Base-by-base conservation (phyloP, 106 monocot species). In the Agapanthus africanus region DNA sequence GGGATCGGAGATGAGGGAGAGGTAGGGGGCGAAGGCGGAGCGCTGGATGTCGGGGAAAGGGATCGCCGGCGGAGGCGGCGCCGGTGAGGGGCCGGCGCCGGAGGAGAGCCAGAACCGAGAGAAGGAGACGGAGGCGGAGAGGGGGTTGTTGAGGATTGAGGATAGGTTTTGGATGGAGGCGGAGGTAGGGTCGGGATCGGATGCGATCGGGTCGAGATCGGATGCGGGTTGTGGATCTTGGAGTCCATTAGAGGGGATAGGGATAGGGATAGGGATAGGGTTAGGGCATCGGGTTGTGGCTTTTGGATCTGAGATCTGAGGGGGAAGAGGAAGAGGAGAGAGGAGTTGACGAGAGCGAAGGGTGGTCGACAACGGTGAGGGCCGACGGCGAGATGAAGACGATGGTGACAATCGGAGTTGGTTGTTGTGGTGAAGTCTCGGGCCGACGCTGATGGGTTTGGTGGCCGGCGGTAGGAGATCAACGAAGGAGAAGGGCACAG, bases 101-200 rank as follows among this genome's bases (percentile, higher is more conserved):
- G 85, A 91, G 31, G 75, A 67, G 52, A n/a, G n/a, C n/a, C n/a
- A n/a, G n/a, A n/a, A n/a, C n/a, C n/a, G n/a, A n/a, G n/a, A n/a
- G n/a, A 32, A 68, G 66, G 23, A 68, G 42, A 74, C 78, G 70
- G 85, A 80, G 59, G 79, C 71, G 41, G 70, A 37, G 61, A 85
- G 74, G 25, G 95, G 95, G 76, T 97, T 97, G 79, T 97, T 97
- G 68, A 97, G 88, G 67, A 97, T 86, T 28, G 95, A 88, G 21
- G 95, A 79, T 46, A 97, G 83, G 79, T 83, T 88, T 62, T 89
- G 86, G 65, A 73, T 83, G 63, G 81, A 76, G 36, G 71, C 77
- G 70, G 68, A 66, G 59, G 74, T 77, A 27, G 81, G 77, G 31
- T 73, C 60, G 62, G 79, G 71, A 19, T 84, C 76, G 49, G 52